Base-by-base conservation (phyloP, 805 yeast genomes). In the Wickerhamomyces hampshirensis region DNA sequence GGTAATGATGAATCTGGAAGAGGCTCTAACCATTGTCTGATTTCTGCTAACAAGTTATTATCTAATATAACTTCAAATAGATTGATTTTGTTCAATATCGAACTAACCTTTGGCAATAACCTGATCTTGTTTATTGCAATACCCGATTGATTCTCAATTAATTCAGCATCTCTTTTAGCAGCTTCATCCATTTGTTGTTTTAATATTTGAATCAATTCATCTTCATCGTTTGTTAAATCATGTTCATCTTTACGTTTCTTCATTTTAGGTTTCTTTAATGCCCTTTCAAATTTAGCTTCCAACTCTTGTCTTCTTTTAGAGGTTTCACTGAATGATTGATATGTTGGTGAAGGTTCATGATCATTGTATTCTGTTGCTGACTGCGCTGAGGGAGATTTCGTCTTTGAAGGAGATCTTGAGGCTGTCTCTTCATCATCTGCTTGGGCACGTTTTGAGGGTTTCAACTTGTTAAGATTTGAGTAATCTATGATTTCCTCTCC, bases 1-100 rank as follows among this genome's bases (percentile, higher is more conserved):
- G 99, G 99, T 63, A 93, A 71, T 9, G 96, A 86, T 31, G 94
- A 95, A 68, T 94, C 98, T 4, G 98, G 98, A 51, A 93, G 71
- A 21, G 99, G 99, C 61, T 93, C 99, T 39, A 93, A 70, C 99
- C 99, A 93, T 58, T 87, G 80, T 50, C 98, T 75, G 18, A 93
- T 89, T 34, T 95, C 91, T 52, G 91, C 97, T 41, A 93, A 68
- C 50, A 93, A 62, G 60, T 93, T 93, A 59, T 93, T 93, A 65
- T 93, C 99, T 53, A 93, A 70, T 40, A 93, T 86, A 19, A 95
- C 83, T 55, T 91, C 96, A 23, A 95, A 89, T 50, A 93, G 69
- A 56, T 82, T 84, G 3, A 87, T 87, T 64, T 87, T 83, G 18
- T 86, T 70, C 53, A 93, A 65, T 3, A 84, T 77, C 42, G 74